Evolutionary conservation across 345 rosid genomes (phyloP).

Genomic region (Salix brachista): DNA sequence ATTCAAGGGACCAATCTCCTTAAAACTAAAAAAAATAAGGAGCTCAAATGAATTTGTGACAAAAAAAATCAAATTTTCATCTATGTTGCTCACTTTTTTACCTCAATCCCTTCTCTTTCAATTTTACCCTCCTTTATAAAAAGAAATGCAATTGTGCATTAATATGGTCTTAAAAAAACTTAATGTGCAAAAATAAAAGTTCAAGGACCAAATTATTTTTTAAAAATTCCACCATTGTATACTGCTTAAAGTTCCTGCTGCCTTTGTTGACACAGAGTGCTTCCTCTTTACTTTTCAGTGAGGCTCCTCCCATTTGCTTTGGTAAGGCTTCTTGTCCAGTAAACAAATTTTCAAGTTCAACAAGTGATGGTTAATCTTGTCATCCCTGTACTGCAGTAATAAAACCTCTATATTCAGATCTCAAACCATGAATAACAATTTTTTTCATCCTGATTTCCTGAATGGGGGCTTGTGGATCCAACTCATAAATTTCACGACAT

Average conservation of each 20-base stretch:
- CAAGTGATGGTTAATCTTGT: constrained; percentile 1
- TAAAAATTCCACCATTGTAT: not conserved
- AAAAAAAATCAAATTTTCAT: too few relatives aligned
- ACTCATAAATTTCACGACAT: not conserved
- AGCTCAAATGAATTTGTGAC: too few relatives aligned
- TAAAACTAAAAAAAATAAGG: too few relatives aligned
- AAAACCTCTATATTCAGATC: not conserved
- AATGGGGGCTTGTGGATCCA: not conserved
- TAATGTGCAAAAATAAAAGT: too few relatives aligned
- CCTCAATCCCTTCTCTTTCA: too few relatives aligned
- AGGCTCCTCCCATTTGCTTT: constrained; percentile 4
- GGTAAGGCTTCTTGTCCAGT: not conserved
- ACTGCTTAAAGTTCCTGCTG: not conserved
- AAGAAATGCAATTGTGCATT: too few relatives aligned
- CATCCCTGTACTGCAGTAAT: constrained; percentile 3
- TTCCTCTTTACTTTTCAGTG: not conserved
- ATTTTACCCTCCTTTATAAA: too few relatives aligned
- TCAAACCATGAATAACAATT: not conserved
- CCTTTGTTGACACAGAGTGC: not conserved
- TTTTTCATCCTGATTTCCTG: not conserved
- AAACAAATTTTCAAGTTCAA: not conserved
- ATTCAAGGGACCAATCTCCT: too few relatives aligned
- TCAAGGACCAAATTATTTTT: too few relatives aligned
- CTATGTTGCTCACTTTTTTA: too few relatives aligned
- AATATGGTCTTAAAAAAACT: too few relatives aligned